Evolutionary conservation across 805 yeast genomes (phyloP).

Genomic region (Candida wancherniae): DNA sequence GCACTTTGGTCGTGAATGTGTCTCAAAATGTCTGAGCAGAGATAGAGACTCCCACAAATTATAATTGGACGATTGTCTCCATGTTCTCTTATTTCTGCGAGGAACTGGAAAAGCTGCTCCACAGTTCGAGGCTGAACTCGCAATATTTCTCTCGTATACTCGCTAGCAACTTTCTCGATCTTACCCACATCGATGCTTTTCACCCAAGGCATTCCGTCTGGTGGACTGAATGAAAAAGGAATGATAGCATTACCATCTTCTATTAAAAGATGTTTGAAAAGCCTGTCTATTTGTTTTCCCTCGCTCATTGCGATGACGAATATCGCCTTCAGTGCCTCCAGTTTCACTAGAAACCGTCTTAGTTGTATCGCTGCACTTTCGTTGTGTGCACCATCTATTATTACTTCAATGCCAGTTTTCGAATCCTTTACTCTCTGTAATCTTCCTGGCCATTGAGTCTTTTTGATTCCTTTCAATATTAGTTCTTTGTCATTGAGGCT

Average conservation of each 20-base stretch:
- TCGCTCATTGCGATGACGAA: constrained; percentile 73
- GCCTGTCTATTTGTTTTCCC: constrained; percentile 56
- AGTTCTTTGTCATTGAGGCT: constrained; percentile 27
- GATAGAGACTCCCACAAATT: constrained; percentile 39
- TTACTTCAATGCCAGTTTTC: constrained; percentile 24
- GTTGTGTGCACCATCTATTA: constrained; percentile 94
- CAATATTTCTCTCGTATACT: constrained; percentile 19
- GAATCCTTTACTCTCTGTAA: constrained; percentile 44
- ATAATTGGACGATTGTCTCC: constrained; percentile 30
- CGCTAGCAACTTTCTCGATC: constrained; percentile 24
- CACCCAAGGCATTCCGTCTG: constrained; percentile 96
- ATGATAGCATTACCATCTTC: constrained; percentile 50
- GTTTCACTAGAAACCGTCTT: constrained; percentile 42
- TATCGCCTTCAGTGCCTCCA: constrained; percentile 32
- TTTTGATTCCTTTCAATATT: constrained; percentile 48
- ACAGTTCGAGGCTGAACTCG: background rate
- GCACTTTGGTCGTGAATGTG: constrained; percentile 5
- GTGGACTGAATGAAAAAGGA: constrained; percentile 59
- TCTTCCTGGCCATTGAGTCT: constrained; percentile 83
- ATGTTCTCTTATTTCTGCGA: constrained; percentile 8
- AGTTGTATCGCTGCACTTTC: constrained; percentile 77
- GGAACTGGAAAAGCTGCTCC: constrained; percentile 5
- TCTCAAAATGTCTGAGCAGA: constrained; percentile 38
- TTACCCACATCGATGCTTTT: constrained; percentile 37
- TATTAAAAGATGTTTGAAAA: constrained; percentile 48